These are phyloP conservation scores for Globisporangium irregulare DNA, from an alignment of 352 stramenopile species.

Conservation along the genomic window DNA sequence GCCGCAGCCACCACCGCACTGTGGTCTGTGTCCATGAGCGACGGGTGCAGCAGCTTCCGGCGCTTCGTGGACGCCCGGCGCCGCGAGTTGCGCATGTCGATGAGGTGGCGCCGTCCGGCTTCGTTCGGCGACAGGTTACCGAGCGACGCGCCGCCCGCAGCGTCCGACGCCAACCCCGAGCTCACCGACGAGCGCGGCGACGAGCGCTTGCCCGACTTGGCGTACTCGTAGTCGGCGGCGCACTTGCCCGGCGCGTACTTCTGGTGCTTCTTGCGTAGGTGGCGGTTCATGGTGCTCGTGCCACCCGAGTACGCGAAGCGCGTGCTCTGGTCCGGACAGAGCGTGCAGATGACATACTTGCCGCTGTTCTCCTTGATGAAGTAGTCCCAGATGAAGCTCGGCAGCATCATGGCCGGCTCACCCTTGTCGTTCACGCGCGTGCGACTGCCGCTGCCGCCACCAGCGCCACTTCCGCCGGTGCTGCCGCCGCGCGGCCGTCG, in stretches of 20 bases:
- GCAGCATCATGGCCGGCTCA: slow-evolving; percentile 62
- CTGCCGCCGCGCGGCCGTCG: not conserved
- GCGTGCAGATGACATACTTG: slow-evolving; percentile 78
- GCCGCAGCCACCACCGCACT: slow-evolving; percentile 14
- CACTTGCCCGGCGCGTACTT: slow-evolving; percentile 77
- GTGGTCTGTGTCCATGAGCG: slow-evolving; percentile 30
- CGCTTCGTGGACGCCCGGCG: slow-evolving; percentile 42
- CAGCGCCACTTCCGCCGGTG: not conserved
- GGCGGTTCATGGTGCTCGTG: slow-evolving; percentile 83
- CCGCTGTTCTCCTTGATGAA: slow-evolving; percentile 73
- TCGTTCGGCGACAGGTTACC: slow-evolving; percentile 49
- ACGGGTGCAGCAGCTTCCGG: slow-evolving; percentile 35
- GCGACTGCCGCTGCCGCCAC: slow-evolving; percentile 4
- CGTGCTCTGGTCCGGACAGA: slow-evolving; percentile 62
- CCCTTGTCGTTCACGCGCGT: slow-evolving; percentile 43
- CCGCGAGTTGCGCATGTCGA: slow-evolving; percentile 56
- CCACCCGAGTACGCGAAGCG: slow-evolving; percentile 81
- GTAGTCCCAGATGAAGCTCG: slow-evolving; percentile 85
- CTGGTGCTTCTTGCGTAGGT: slow-evolving; percentile 78
- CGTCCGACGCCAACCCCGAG: slow-evolving; percentile 19
- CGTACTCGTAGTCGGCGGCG: slow-evolving; percentile 68
- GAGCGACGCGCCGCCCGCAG: slow-evolving; percentile 18
- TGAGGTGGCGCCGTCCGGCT: slow-evolving; percentile 42
- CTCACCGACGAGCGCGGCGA: slow-evolving; percentile 13
- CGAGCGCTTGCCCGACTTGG: slow-evolving; percentile 18